phyloP scores from a whole-genome alignment of 164 flowering plant genomes.

The Tinospora cordifolia region DNA sequence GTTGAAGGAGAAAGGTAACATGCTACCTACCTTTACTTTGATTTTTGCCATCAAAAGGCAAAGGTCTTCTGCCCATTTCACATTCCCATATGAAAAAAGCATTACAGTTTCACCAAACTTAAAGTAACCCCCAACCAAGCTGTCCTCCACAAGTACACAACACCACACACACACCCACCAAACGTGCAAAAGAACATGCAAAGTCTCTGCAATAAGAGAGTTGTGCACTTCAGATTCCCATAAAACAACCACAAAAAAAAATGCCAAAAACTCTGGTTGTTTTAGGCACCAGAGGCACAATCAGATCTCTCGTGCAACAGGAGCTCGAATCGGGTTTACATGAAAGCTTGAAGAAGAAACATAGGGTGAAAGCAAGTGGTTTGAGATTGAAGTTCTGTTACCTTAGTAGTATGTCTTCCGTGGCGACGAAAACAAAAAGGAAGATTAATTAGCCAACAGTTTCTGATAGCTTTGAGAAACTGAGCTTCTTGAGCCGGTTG shows the following conservation, averaged over 20 bases:
- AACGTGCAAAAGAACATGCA: not conserved
- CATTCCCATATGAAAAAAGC: not conserved
- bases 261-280: not conserved
- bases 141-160: not conserved
- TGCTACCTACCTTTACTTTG: not conserved
- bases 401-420: not conserved
- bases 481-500: conserved; percentile 54
- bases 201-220: not conserved
- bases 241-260: not conserved
- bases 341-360: not conserved
- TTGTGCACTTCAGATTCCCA: not conserved
- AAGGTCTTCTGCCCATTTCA: not conserved
- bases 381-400: not conserved
- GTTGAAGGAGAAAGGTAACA: not conserved
- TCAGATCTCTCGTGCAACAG: not conserved
- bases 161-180: not conserved
- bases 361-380: not conserved
- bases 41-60: not conserved
- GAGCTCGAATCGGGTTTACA: not conserved
- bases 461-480: conserved; percentile 75
- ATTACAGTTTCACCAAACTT: not conserved
- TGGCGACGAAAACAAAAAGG: conserved; percentile 30
- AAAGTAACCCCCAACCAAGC: no score
- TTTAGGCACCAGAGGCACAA: not conserved
- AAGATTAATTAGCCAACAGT: conserved; percentile 33